Conservation (phyloP, 148 eudicot species). For the Pouteria glomerata region DNA sequence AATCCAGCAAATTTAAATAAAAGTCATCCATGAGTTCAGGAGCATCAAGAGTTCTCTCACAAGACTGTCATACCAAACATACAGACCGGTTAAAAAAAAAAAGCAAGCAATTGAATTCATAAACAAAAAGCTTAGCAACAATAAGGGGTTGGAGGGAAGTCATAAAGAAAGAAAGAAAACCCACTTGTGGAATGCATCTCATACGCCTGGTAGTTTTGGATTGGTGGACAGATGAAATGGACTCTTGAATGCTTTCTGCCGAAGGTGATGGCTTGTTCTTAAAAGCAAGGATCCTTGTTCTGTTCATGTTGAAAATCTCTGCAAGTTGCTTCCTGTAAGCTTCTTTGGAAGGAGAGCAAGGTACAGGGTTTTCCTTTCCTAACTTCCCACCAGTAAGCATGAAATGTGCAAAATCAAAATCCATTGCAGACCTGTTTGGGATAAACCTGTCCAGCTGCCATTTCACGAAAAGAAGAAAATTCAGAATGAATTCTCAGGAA, state of each 20-base stretch:
- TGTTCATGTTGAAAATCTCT: constrained; percentile 36
- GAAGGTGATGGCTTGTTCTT: constrained; percentile 35
- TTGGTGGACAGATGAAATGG: constrained; percentile 18
- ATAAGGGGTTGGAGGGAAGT: neutral
- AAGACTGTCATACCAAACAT: constrained; percentile 20
- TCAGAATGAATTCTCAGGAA: neutral
- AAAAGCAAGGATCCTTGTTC: constrained; percentile 39
- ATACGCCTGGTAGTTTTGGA: constrained; percentile 15
- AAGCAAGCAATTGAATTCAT: neutral
- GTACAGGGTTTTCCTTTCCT: constrained; percentile 21
- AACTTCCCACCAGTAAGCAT: constrained; percentile 35
- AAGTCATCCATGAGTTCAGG: constrained; percentile 43
- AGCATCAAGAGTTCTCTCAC: constrained; percentile 43
- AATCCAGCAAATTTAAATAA: constrained; percentile 41
- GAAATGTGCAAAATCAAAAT: constrained; percentile 40
- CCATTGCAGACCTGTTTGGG: constrained; percentile 47
- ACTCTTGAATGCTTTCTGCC: constrained; percentile 5
- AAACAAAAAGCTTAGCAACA: neutral
- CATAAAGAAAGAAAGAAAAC: constrained; percentile 4
- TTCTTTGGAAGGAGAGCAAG: constrained; percentile 30
- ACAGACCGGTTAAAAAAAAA: neutral
- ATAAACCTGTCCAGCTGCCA: constrained; percentile 46
- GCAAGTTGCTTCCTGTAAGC: constrained; percentile 40
- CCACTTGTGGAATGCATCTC: constrained; percentile 38
- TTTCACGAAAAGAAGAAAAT: neutral